Base-by-base conservation (phyloP, 2,329 filamentous ascomycete genomes). In the Colletotrichum phormii region DNA sequence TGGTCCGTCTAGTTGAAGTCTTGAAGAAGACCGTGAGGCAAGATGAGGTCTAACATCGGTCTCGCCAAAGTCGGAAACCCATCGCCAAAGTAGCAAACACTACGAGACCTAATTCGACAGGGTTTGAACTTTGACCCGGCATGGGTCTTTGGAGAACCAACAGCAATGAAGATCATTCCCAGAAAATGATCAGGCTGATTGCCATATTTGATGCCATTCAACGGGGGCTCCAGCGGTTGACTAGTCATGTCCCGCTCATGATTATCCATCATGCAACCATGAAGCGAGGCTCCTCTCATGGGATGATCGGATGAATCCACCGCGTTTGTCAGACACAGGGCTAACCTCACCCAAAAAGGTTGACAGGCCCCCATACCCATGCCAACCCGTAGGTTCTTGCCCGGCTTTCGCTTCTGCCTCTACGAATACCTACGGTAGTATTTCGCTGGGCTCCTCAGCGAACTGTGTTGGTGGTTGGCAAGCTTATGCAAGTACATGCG, bases 231-330 rank as follows among this genome's bases (percentile, higher is more conserved):
- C 60, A 72, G 49, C 71, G 54, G 35, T 54, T 37, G 59, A 42
- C 71, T 70, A 72, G 71, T 70, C 71, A 70, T 64, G 66, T 65
- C 35, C 59, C 55, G 66, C 66, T 46, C 55, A 70, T 70, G 54
- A 66, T 60, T 49, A 70, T 60, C 60, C 70, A 64, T 64, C 66
- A 61, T 70, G 66, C 66, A 72, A 60, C 64, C 53, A 26, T 60
- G 65, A 46, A 70, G 54, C 66, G 70, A 70, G 53, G 35, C 26
- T 70, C 37, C 51, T 65, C 53, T 60, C 59, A 64, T 61, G 60
- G 55, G 60, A 71, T 55, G 65, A 72, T 71, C 66, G 66, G 55
- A 64, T 64, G 55, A 42, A 71, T 65, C 66, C 66, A 72, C 29
- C 49, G 29, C 51, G 66, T 61, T 49, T 65, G 54, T 29, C 49